A percentile compares a stretch with the other conserved stretches of the same genome.
phyloP scores from a whole-genome alignment of 495 filamentous ascomycete genomes.

The Penicillium cinerascens region DNA sequence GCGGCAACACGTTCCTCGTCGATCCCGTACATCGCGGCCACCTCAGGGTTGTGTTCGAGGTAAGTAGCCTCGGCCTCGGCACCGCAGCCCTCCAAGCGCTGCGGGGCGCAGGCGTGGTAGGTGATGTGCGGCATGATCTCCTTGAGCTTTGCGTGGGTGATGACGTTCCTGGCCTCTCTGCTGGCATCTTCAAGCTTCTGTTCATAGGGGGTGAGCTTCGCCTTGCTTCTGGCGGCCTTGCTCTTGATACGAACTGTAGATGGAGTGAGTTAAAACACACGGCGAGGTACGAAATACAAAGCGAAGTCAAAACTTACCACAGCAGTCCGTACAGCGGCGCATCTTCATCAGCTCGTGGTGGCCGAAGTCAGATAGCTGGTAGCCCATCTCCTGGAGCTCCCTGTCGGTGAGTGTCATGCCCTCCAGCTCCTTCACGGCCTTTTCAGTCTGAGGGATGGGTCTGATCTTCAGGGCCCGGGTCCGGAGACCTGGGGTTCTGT shows the following conservation, averaged over 20 bases:
- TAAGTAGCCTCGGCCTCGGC: no score
- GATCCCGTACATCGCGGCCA: no score
- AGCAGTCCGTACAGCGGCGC: neutral
- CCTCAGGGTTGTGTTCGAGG: no score
- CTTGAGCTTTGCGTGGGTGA: neutral
- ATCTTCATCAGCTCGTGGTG: neutral
- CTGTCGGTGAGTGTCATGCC: neutral
- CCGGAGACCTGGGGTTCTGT: neutral
- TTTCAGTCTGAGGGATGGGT: neutral
- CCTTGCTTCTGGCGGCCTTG: neutral
- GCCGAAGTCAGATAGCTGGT: neutral
- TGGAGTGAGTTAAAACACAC: neutral
- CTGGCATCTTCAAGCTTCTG: neutral
- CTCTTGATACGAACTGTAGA: neutral
- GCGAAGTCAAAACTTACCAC: neutral
- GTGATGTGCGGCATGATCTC: neutral
- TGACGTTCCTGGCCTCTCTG: neutral
- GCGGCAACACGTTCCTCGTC: no score
- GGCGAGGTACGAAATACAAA: neutral
- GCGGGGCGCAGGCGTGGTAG: no score
- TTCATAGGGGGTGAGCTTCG: neutral
- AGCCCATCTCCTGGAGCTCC: neutral
- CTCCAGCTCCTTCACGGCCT: neutral
- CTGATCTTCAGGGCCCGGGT: neutral
- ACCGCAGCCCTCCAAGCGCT: no score